phyloP scores from a whole-genome alignment of 805 yeast species.

The Kregervanrija fluxuum region DNA sequence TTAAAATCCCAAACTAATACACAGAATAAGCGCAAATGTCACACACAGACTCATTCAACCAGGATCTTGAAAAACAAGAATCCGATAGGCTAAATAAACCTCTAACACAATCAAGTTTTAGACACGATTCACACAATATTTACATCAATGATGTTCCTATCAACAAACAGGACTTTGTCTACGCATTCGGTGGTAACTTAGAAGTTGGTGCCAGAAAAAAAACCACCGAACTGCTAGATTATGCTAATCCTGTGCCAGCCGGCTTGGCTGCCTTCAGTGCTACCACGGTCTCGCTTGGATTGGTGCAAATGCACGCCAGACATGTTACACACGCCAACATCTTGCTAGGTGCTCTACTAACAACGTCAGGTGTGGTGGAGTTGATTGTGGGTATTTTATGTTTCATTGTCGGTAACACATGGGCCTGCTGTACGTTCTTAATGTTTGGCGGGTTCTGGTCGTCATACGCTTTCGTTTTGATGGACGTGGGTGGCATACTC shows the following conservation, averaged over 20 bases:
- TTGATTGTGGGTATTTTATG: slow-evolving; percentile 47
- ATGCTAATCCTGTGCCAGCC: slow-evolving; percentile 46
- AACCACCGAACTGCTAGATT: slow-evolving; percentile 19
- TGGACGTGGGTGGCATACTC: slow-evolving; percentile 36
- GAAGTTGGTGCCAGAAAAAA: slow-evolving; percentile 33
- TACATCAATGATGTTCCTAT: slow-evolving; percentile 36
- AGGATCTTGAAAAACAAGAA: slow-evolving; percentile 22
- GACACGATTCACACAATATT: slow-evolving; percentile 35
- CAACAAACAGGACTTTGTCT: slow-evolving; percentile 47
- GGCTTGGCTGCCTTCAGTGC: slow-evolving; percentile 45
- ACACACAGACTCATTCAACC: slow-evolving; percentile 16
- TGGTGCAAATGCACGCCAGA: slow-evolving; percentile 39
- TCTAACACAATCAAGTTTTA: slow-evolving; percentile 18
- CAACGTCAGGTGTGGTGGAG: slow-evolving; percentile 45
- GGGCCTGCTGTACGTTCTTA: slow-evolving; percentile 47
- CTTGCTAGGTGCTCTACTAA: slow-evolving; percentile 38
- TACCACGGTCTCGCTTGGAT: slow-evolving; percentile 40
- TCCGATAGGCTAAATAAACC: no score
- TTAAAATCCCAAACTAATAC: background rate
- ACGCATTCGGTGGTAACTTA: slow-evolving; percentile 57
- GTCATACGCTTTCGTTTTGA: slow-evolving; percentile 38
- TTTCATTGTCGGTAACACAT: slow-evolving; percentile 43
- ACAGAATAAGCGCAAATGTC: slow-evolving; percentile 9
- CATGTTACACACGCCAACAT: slow-evolving; percentile 37
- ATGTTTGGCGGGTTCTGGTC: slow-evolving; percentile 53